phyloP scores from a whole-genome alignment of 1,139 yeast species.

The Yamadazyma jaroonii region DNA sequence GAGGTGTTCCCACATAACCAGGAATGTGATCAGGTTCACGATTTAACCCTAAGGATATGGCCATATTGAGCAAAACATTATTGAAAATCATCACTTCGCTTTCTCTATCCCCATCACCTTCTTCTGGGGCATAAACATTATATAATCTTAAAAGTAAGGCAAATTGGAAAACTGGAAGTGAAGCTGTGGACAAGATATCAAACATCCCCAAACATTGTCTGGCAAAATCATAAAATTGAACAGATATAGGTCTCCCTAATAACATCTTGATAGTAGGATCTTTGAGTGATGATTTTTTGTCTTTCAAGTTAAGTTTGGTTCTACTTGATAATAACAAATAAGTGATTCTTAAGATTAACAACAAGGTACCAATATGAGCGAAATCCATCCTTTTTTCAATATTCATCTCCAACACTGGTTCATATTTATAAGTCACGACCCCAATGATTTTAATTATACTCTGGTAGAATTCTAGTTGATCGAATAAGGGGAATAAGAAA shows the following conservation, averaged over 20 bases:
- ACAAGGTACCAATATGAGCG: conserved; percentile 29
- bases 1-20: conserved; percentile 21
- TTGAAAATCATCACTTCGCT: conserved; percentile 41
- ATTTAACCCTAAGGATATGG: conserved; percentile 44
- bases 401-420: conserved; percentile 11
- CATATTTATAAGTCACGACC: conserved; percentile 15
- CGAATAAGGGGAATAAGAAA: conserved; percentile 47
- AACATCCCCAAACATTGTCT: conserved; percentile 38
- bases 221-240: conserved; percentile 34
- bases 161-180: conserved; percentile 50
- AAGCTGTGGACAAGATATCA: conserved; percentile 33
- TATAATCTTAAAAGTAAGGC: conserved; percentile 37
- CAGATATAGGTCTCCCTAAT: conserved; percentile 17
- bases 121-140: conserved; percentile 46
- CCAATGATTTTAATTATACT: conserved; percentile 25
- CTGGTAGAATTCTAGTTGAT: conserved; percentile 30
- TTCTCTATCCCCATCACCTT: conserved; percentile 49
- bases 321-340: conserved; percentile 12
- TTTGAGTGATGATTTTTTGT: conserved; percentile 20
- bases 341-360: conserved; percentile 26
- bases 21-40: conserved; percentile 40
- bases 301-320: neutral
- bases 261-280: conserved; percentile 6
- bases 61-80: conserved; percentile 39
- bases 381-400: conserved; percentile 30